Evolutionary conservation across 2,329 filamentous ascomycete genomes (phyloP), one percentile per base, ranked within the genome.

Genomic region (Apiospora hydei): DNA sequence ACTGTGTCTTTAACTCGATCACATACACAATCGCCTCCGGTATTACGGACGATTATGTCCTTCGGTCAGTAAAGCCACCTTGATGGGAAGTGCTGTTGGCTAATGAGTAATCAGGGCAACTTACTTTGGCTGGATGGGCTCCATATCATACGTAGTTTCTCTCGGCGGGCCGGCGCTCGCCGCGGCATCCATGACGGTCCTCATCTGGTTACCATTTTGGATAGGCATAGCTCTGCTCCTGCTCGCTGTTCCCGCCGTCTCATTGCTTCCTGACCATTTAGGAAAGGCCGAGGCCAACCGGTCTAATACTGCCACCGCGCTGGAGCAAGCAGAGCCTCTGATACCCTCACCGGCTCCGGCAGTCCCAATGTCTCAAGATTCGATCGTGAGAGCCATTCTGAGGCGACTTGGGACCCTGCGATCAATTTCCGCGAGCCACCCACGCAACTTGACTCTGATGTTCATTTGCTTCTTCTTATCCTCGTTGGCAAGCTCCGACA

Each of bases 1-100:
- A 87, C 72, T 87, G 85, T 38, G 84, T 87, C 18, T 85, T 88
- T 75, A 86, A 86, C 72, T 87, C 86, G 26, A 83, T 87, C 57
- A 81, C 84, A 2, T 87, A 87, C 69, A 78, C 83, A 1, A 80
- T 87, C 6, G 84, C 85, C 0, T 83, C 86, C 0, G 79, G 81
- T 1, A 76, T 85, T 30, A 84, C 85, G 0, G 82, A 85, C 6
- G 84, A 87, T 69, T 79, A 82, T 64, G 81, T 84, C 14, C 76
- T 80, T 7, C 78, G 82, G 79, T 81, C 71, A 51, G 78, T 71
- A 46, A 30, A 53, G 71, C 6, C 44, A 3, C 21, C 30, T 49
- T 57, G 3, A 24, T 30, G 24, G 34, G 38, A 24, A 21, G 6
- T 8, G 49, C 4, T 61, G 34, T 21, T 14, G 49, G 21, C 76